Evolutionary conservation across 495 filamentous ascomycete species (phyloP), one percentile per base, ranked within the genome.

Genomic region (Neurospora sp.): DNA sequence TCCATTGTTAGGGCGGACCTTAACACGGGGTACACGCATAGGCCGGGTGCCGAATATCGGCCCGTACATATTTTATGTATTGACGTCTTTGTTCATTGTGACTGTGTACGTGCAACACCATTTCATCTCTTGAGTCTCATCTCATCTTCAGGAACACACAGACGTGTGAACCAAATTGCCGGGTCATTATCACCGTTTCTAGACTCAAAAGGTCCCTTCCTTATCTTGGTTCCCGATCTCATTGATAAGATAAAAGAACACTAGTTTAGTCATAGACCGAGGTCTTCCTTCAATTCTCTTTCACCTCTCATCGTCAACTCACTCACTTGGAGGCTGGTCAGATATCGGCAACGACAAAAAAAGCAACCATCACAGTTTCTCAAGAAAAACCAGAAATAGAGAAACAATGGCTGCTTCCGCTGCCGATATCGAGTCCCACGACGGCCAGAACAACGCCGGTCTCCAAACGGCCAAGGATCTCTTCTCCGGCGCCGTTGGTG

Each of bases 401-500:
- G 38, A 45, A 73, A 75, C 47, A 72, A 85, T 85, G 83, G 82
- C 78, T 68, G 83, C 84, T 75, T 75, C 81, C n/a, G 80, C 75
- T 39, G 79, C 79, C 72, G 82, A 83, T 65, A 69, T 83, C 68
- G 81, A 82, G 27, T 72, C 76, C 44, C 79, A 78, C 47, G 75
- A 69, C 37, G 80, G 75, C 73, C 20, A 59, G 47, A 47, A 47
- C 7, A 61, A 14, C 53, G 72, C 75, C 31, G 81, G 78, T 61
- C 73, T 80, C 70, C 83, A 85, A 76, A 93, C 93, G n/a, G 78
- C 91, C 76, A 99, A 99, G 84, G 96, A 99, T 82, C 84, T 98
- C 71, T 90, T 94, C 79, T 89, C 96, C 27, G 96, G 96, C 71
- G 96, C 96, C 73, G 92, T 89, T 12, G 96, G 96, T 73, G 96